Base-by-base conservation (phyloP, 2,329 filamentous ascomycete genomes). In the Raffaelea ambrosiae region DNA sequence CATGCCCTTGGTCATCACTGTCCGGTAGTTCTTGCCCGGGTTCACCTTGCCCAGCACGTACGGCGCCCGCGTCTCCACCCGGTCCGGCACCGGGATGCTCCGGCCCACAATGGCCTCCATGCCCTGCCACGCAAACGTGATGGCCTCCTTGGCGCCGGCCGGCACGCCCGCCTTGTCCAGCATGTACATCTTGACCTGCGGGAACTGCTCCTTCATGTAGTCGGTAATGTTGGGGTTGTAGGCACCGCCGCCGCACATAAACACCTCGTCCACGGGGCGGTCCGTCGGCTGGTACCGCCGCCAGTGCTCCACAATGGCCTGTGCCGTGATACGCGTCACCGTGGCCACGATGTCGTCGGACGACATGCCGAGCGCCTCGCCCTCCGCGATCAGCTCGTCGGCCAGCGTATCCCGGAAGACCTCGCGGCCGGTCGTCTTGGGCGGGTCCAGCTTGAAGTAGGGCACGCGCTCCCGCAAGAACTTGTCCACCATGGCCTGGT, bases 81-180 rank as follows among this genome's bases (percentile, higher is more conserved):
- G 62, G 46, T 57, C 56, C 2, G 76, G 76, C 9, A 81, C 72
- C 1, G 71, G 73, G 42, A 79, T 75, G 23, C 67, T 70, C 16
- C 77, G 66, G 8, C 74, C 76, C 0, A 78, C 69, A 16, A 81
- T 58, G 2, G 76, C 73, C 57, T 81, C 76, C 69, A 82, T 74
- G 3, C 71, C 77, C 59, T 79, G 75, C 70, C 74, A 78, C 4
- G 79, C 77, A 57, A 81, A 80, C 1, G 71, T 76, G 45, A 78
- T 67, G 5, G 76, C 75, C 57, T 82, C 77, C 59, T 81, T 81
- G 3, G 77, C 77, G 31, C 70, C 72, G 1, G 63, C 72, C 0
- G 75, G 73, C 43, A 82, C 69, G 4, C 77, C 77, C 3, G 75
- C 74, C 43, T 74, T 74, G 53, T 81, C 75, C 7, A 81, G 63